These are phyloP conservation scores for Talaromyces albobiverticillius DNA, from an alignment of 2,329 filamentous ascomycete species.

Conservation along the genomic window DNA sequence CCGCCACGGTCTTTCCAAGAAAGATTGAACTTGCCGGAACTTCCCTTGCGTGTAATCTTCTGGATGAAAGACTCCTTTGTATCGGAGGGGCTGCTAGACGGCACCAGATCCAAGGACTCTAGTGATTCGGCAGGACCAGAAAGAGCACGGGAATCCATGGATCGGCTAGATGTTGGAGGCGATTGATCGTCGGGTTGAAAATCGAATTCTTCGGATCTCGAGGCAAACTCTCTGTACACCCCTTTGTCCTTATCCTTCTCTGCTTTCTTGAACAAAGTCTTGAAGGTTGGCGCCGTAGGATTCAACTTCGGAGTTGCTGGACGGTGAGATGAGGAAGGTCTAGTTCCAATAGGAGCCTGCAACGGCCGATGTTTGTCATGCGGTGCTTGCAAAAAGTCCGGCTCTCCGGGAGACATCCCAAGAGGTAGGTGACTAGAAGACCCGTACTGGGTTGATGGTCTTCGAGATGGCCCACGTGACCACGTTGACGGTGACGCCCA, in stretches of 20 bases:
- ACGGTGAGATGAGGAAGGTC: constrained; percentile 60
- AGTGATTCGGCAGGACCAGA: constrained; percentile 46
- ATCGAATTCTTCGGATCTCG: constrained; percentile 25
- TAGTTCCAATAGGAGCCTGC: constrained; percentile 74
- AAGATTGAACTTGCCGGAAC: constrained; percentile 50
- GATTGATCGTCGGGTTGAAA: constrained; percentile 37
- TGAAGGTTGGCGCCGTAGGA: constrained; percentile 85
- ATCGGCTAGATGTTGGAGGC: constrained; percentile 44
- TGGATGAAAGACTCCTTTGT: constrained; percentile 51
- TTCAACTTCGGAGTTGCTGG: constrained; percentile 66
- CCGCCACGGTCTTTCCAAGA: constrained; percentile 51
- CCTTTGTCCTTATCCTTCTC: constrained; percentile 47
- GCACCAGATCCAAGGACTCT: constrained; percentile 47
- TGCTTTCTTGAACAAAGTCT: constrained; percentile 59
- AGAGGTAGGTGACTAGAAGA: constrained; percentile 63
- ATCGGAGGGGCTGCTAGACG: constrained; percentile 42
- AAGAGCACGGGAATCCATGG: constrained; percentile 44
- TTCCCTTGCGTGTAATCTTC: constrained; percentile 51
- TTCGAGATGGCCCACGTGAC: constrained; percentile 73
- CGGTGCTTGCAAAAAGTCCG: constrained; percentile 46
- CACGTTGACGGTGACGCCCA: constrained; percentile 59
- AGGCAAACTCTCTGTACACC: constrained; percentile 14
- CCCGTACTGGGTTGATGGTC: constrained; percentile 75
- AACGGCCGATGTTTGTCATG: constrained; percentile 50
- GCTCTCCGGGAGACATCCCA: constrained; percentile 50